Percentiles rank a stretch among this genome's conserved stretches.
These are phyloP conservation scores for Zymoseptoria passerinii DNA, from an alignment of 2,329 filamentous ascomycete genomes.

Conservation along the genomic window DNA sequence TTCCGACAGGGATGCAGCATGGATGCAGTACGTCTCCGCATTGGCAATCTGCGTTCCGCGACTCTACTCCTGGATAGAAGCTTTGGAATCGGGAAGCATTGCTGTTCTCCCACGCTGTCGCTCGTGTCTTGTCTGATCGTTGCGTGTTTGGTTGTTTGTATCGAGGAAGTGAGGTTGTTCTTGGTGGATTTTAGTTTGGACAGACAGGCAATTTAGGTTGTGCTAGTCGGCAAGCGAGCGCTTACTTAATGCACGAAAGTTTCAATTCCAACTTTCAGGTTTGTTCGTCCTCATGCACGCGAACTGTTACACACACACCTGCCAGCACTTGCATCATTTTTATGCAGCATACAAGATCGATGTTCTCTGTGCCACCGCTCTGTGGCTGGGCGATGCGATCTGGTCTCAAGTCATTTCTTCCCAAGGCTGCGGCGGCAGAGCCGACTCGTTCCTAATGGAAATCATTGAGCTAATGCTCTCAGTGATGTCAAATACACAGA, in stretches of 20 bases:
- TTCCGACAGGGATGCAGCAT: background rate
- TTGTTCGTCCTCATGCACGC: background rate
- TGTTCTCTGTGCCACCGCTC: background rate
- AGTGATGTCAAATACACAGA: background rate
- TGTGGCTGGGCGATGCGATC: background rate
- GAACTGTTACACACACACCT: background rate
- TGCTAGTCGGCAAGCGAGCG: background rate
- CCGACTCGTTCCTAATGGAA: background rate
- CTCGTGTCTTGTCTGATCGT: background rate
- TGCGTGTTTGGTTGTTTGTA: background rate
- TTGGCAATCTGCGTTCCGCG: background rate
- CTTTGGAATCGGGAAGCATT: background rate
- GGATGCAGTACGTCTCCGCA: background rate
- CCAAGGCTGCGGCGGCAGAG: background rate
- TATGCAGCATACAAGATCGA: background rate
- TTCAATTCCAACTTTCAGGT: background rate
- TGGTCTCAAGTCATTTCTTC: background rate
- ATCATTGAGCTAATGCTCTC: background rate
- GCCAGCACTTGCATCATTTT: background rate
- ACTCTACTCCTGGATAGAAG: background rate
- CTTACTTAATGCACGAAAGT: background rate
- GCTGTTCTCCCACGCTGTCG: background rate
- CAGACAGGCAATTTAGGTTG: background rate
- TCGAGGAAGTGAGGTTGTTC: background rate
- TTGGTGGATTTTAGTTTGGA: background rate